Base-by-base conservation (phyloP, 2,329 filamentous ascomycete genomes). In the Clathrospora elynae region DNA sequence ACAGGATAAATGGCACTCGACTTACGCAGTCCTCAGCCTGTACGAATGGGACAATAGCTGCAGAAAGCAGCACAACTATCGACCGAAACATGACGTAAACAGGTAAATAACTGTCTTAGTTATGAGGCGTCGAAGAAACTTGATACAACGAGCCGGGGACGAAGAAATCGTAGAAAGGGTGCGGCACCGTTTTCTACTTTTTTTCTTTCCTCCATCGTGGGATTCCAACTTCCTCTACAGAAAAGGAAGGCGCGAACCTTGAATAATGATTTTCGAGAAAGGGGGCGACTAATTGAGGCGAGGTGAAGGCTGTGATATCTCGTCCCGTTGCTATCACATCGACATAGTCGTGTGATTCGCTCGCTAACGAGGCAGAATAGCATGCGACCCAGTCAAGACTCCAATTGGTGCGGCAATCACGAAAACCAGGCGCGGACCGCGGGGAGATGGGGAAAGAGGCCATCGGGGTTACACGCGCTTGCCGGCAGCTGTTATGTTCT, bases 21-120 rank as follows among this genome's bases (percentile, higher is more conserved):
- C 41, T 29, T 36, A 49, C 45, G 35, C 45, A 49, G 16, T 40
- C 35, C 12, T 45, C 36, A 4, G 36, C 31, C 17, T 45, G 42
- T 4, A 39, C 33, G 4, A 36, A 25, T 19, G 39, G 39, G 13
- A 14, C 16, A 14, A 53, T 33, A 26, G 45, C 38, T 23, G 45
- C 42, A 39, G 42, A 38, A 28, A 54, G n/a, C 20, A 51, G 30
- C 25, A 33, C 35, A 31, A 41, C 20, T 13, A 37, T 42, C 7
- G 42, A 20, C 12, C 36, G 37, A 35, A 40, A 29, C 49, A 54
- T 54, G 1, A 8, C 9, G n/a, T 20, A 23, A 5, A 2, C 16
- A 24, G 6, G 16, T 19, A 17, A 6, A 23, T 6, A 6, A 23
- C 20, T 23, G 10, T 10, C 20, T 6, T 23, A 23, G 6, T 10